Conservation (phyloP, 176 grass and related monocot genomes). For the Oryza punctata region DNA sequence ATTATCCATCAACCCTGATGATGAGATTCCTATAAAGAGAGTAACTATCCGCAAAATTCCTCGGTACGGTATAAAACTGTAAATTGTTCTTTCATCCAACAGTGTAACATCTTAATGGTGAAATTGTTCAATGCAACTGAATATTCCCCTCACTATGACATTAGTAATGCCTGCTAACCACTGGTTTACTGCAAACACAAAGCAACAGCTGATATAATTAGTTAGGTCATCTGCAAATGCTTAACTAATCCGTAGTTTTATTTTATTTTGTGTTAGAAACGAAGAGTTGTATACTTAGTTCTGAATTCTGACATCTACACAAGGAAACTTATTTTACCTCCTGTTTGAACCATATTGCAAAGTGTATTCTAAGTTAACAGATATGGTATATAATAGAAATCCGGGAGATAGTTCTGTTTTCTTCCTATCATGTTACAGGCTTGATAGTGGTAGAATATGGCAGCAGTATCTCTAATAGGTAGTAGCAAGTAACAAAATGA, state of each 20-base stretch:
- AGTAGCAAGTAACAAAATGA: not conserved
- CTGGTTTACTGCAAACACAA: not conserved
- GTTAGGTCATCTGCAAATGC: not conserved
- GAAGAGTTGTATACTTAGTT: not conserved
- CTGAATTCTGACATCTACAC: not conserved
- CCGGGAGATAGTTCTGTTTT: not conserved
- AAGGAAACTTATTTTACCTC: not conserved
- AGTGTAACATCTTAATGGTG: not conserved
- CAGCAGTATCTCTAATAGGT: not conserved
- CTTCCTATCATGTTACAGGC: not conserved
- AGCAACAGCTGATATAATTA: constrained; percentile 9
- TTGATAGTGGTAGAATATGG: not conserved
- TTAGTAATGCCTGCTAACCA: not conserved
- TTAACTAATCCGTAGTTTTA: not conserved
- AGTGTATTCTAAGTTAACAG: not conserved
- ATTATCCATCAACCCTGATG: constrained; percentile 62
- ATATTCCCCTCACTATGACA: not conserved
- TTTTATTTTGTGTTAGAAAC: not conserved
- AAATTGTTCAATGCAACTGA: not conserved
- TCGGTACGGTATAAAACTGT: constrained; percentile 42
- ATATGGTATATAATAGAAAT: not conserved
- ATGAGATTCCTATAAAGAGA: constrained; percentile 70
- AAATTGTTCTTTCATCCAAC: constrained; percentile 2
- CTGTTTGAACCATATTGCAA: not conserved
- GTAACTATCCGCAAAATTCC: constrained; percentile 93